Percentiles rank a stretch among this genome's conserved stretches.
phyloP scores from a whole-genome alignment of 139 green algal species.

The Chlorella sp. region DNA sequence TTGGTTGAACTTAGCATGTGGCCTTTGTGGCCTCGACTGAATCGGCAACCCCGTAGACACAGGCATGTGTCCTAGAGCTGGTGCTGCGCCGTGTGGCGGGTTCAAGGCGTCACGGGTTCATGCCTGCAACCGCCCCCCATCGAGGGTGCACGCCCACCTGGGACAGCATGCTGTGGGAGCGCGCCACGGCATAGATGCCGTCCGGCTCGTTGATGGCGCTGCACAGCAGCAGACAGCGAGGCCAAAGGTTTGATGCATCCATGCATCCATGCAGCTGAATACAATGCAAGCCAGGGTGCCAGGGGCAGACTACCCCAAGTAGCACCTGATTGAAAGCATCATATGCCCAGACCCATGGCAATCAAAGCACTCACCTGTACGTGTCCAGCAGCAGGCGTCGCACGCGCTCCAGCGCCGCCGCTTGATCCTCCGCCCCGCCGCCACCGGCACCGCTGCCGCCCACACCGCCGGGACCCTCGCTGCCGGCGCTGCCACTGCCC shows the following conservation, averaged over 20 bases:
- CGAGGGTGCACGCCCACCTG: slow-evolving; percentile 29
- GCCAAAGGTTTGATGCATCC: too few species aligned
- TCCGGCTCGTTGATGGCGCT: slow-evolving; percentile 76
- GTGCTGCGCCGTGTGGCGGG: background rate
- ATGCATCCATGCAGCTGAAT: too few species aligned
- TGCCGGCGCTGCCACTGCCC: background rate
- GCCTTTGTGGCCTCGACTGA: too few species aligned
- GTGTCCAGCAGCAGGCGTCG: slow-evolving; percentile 71
- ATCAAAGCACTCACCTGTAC: slow-evolving; percentile 46
- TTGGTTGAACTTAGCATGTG: too few species aligned
- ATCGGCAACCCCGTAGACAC: too few species aligned
- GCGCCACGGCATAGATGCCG: slow-evolving; percentile 78
- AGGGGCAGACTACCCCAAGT: too few species aligned
- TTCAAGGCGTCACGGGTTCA: too few species aligned
- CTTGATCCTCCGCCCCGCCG: background rate
- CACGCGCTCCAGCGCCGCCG: background rate
- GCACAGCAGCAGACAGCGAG: too few species aligned
- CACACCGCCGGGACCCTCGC: background rate
- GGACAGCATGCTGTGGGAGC: slow-evolving; percentile 43
- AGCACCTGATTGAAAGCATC: too few species aligned
- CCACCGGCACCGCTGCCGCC: background rate
- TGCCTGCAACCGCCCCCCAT: background rate
- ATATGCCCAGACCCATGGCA: too few species aligned
- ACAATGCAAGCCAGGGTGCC: too few species aligned
- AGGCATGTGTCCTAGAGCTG: background rate